A percentile compares a stretch with the other conserved stretches of the same genome.
These are phyloP conservation scores for Exophiala phaeomuriformis DNA, from an alignment of 2,329 filamentous ascomycete species.

Conservation along the genomic window DNA sequence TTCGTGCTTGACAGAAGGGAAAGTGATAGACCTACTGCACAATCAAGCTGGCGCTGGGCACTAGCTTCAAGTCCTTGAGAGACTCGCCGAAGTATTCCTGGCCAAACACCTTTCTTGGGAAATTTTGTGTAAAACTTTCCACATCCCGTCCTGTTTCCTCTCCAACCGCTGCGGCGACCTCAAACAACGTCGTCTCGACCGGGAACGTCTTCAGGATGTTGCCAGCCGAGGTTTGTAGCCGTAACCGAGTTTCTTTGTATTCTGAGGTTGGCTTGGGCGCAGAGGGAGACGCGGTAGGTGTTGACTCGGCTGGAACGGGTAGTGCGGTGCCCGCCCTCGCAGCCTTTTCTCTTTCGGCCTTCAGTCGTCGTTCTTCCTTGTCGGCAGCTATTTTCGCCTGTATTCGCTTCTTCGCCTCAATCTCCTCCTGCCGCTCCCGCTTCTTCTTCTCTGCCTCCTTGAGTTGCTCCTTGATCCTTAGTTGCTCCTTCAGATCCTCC, in stretches of 20 bases:
- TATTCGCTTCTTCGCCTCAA: slow-evolving; percentile 79
- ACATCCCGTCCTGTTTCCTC: slow-evolving; percentile 64
- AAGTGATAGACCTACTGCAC: slow-evolving; percentile 43
- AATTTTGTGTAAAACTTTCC: slow-evolving; percentile 73
- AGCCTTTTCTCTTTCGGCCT: slow-evolving; percentile 79
- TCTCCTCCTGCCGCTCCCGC: slow-evolving; percentile 77
- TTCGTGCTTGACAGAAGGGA: slow-evolving; percentile 1
- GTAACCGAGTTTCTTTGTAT: slow-evolving; percentile 72
- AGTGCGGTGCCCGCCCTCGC: slow-evolving; percentile 66
- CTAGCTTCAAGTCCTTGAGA: slow-evolving; percentile 81
- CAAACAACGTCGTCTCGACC: slow-evolving; percentile 84
- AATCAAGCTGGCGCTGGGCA: slow-evolving; percentile 84
- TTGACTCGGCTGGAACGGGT: slow-evolving; percentile 33
- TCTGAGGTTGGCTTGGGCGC: slow-evolving; percentile 58
- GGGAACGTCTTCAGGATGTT: slow-evolving; percentile 82
- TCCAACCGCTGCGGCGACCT: slow-evolving; percentile 71
- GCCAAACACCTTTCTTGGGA: slow-evolving; percentile 73
- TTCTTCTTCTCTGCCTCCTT: slow-evolving; percentile 84
- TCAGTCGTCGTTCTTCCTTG: slow-evolving; percentile 78
- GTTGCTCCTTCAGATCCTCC: slow-evolving; percentile 83
- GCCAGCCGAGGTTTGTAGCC: slow-evolving; percentile 68
- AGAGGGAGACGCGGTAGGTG: slow-evolving; percentile 43
- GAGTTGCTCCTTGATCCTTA: slow-evolving; percentile 79
- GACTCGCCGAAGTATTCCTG: slow-evolving; percentile 79
- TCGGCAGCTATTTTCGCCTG: slow-evolving; percentile 91